Conservation (phyloP, 2,329 filamentous ascomycete species). For the Pyricularia grisea region DNA sequence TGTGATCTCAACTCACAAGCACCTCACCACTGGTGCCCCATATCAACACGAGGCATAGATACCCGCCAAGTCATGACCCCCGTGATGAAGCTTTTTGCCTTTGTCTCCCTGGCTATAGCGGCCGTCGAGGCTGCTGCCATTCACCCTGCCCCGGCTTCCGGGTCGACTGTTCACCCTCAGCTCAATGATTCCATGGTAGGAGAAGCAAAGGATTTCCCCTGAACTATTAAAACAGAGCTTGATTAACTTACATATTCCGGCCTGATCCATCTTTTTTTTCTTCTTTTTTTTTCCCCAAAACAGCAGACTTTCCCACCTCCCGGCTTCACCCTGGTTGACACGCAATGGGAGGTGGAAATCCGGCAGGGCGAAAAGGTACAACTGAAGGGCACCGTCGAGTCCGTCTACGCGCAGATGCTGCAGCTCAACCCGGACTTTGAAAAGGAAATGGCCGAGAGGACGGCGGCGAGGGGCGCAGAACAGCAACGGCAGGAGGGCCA, state of each 20-base stretch:
- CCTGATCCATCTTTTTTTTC: too few relatives aligned
- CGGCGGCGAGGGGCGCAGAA: background rate
- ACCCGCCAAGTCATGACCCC: background rate
- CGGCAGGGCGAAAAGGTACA: background rate
- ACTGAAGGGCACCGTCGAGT: background rate
- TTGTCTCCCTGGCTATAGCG: background rate
- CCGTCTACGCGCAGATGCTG: background rate
- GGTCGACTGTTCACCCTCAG: background rate
- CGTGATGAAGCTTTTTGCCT: background rate
- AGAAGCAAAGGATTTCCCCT: background rate
- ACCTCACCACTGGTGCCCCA: background rate
- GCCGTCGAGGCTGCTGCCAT: background rate
- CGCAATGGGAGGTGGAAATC: background rate
- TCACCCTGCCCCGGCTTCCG: background rate
- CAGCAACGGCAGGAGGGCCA: background rate
- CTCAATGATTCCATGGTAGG: background rate
- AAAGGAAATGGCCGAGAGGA: background rate
- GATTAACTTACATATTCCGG: background rate
- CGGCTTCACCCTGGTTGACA: background rate
- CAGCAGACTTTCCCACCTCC: background rate
- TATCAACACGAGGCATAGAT: background rate
- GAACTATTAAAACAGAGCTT: background rate
- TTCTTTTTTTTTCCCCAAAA: background rate
- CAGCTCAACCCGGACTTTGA: background rate
- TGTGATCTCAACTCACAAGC: background rate